A percentile compares a stretch with the other conserved stretches of the same genome.
Evolutionary conservation across 345 rosid genomes (phyloP).

Genomic region (Toxicodendron radicans): DNA sequence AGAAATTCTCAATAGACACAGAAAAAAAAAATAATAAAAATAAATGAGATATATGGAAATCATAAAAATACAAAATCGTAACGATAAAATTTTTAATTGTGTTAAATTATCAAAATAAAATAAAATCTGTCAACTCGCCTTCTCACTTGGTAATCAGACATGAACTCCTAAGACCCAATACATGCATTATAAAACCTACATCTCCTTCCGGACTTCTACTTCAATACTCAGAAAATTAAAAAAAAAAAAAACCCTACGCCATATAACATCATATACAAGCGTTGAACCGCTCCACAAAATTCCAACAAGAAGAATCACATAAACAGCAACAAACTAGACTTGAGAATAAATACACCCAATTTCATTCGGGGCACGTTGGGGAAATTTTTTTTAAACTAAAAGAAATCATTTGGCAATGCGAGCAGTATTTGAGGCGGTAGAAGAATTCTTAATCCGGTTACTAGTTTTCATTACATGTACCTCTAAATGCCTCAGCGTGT

Average conservation of each 20-base stretch:
- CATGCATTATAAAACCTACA: conserved; percentile 1
- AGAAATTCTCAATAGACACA: neutral
- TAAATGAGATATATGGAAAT: neutral
- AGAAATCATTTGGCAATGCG: conserved; percentile 17
- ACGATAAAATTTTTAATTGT: neutral
- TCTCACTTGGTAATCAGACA: neutral
- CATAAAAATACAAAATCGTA: neutral
- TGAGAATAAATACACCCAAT: neutral
- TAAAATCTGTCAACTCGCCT: neutral
- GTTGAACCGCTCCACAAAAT: neutral
- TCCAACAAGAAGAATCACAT: neutral
- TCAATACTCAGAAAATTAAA: neutral
- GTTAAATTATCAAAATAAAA: neutral
- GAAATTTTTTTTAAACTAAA: neutral
- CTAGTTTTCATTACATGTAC: conserved; percentile 45
- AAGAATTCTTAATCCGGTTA: conserved; percentile 16
- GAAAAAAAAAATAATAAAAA: neutral
- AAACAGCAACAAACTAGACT: neutral
- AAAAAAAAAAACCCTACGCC: neutral
- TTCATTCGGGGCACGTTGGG: neutral
- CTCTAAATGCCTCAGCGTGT: conserved; percentile 91
- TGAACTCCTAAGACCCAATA: neutral
- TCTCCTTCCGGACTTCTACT: neutral
- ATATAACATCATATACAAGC: neutral
- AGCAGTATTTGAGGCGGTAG: conserved; percentile 9